Conservation (phyloP, 2,329 filamentous ascomycete genomes). For the Aspergillus eucalypticola region DNA sequence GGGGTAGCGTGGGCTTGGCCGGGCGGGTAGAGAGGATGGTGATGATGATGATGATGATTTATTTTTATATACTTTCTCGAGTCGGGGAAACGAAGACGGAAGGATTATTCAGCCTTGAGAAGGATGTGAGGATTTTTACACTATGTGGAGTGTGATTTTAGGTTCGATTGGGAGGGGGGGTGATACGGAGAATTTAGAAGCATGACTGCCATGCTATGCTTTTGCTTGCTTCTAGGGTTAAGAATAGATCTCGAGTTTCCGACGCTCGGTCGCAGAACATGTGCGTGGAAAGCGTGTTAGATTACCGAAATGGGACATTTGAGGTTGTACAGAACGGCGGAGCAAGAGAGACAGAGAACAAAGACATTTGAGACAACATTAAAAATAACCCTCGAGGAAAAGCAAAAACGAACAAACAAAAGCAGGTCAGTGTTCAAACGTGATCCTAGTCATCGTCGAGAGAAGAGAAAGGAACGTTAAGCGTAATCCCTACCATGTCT, state of each 20-base stretch:
- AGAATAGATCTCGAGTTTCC: not conserved
- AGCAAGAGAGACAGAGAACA: not conserved
- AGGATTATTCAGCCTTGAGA: not conserved
- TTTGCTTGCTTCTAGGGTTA: not conserved
- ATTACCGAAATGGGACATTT: not conserved
- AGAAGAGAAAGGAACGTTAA: conserved; percentile 2
- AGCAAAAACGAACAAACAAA: not conserved
- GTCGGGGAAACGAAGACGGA: not conserved
- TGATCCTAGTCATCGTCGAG: no score
- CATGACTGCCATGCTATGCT: not conserved
- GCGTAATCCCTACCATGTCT: conserved; percentile 6
- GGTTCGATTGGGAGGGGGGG: not conserved
- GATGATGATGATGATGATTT: not conserved
- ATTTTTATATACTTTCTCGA: not conserved
- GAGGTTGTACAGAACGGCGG: conserved; percentile 2
- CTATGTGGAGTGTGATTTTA: not conserved
- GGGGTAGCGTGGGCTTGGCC: not conserved
- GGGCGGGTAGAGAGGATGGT: not conserved
- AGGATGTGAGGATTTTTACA: not conserved
- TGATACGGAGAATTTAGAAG: not conserved
- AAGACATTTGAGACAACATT: not conserved
- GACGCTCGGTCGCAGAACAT: not conserved
- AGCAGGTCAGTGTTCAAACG: not conserved
- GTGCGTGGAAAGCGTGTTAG: not conserved
- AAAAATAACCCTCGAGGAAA: not conserved